Evolutionary conservation across 176 grass and related monocot species (phyloP), one percentile per base, ranked within the genome.

Genomic region (Aegilops speltoides): DNA sequence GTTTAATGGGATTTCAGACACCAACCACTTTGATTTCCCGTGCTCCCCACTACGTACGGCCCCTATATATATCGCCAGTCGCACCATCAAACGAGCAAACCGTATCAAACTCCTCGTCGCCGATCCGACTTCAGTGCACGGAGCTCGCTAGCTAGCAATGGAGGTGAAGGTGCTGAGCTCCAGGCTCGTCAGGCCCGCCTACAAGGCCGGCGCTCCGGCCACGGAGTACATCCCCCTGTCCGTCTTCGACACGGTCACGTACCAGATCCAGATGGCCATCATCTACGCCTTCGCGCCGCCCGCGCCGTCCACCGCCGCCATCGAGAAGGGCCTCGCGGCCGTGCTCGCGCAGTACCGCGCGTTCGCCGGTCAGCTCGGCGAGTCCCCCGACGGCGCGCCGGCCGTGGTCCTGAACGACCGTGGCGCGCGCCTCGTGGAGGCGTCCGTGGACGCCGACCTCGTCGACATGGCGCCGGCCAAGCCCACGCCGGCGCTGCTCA

Each of bases 221-320:
- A 12, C 23, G 0, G n/a, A 83, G 34, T 54, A 76, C 67, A 48
- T 90, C 26, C 87, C 87, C 3, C 38, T 97, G 59, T 91, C 82
- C n/a, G 38, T 94, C 46, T 97, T 97, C 87, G 95, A 95, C 59
- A 87, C 22, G 79, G 78, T 95, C 15, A 91, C 84, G 22, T 84
- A 65, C 63, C 8, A 78, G 11, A 78, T 80, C 79, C 90, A 93
- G 82, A 81, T 95, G 79, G 90, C 90, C 20, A 66, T 83, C 76
- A 86, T 97, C 79, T 97, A 87, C 80, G 90, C 88, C 8, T 97
- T 94, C 88, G 64, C 84, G 17, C 75, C 90, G 54, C 95, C 95
- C 26, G 79, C 77, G 1, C 92, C 92, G 14, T 25, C 95, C 33
- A 91, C 88, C 48, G 65, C 86, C 4, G 66, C 79, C 32, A 63